These are phyloP conservation scores for Pythium pyrilobum DNA, from an alignment of 352 stramenopile species.

Conservation along the genomic window DNA sequence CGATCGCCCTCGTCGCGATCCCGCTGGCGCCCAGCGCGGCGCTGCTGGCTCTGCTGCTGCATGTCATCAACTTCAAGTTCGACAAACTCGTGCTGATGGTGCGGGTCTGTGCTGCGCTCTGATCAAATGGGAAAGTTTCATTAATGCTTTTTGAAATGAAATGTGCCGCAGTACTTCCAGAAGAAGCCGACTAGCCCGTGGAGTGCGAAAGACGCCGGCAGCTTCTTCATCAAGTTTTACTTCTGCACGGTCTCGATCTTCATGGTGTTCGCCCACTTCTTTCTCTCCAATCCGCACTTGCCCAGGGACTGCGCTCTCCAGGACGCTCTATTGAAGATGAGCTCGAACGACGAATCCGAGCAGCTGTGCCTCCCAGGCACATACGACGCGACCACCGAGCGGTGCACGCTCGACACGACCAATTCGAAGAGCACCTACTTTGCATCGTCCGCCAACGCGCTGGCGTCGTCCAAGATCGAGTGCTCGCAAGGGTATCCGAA, in stretches of 20 bases:
- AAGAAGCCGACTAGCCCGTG: slow-evolving; percentile 68
- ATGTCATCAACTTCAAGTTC: slow-evolving; percentile 80
- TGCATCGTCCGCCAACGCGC: too few relatives aligned
- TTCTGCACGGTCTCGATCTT: slow-evolving; percentile 67
- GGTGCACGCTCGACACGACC: slow-evolving; percentile 28
- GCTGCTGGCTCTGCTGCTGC: slow-evolving; percentile 45
- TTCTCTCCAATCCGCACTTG: slow-evolving; percentile 39
- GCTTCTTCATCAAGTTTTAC: slow-evolving; percentile 88
- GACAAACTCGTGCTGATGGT: slow-evolving; percentile 72
- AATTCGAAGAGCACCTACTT: slow-evolving; percentile 44
- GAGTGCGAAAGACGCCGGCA: slow-evolving; percentile 69
- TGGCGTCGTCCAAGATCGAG: slow-evolving; percentile 17
- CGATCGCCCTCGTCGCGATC: slow-evolving; percentile 64
- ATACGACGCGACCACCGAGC: slow-evolving; percentile 24
- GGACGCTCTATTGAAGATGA: slow-evolving; percentile 22
- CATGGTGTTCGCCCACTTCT: slow-evolving; percentile 52
- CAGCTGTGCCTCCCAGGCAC: slow-evolving; percentile 27
- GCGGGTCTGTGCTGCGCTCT: background rate
- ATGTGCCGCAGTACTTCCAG: slow-evolving; percentile 40
- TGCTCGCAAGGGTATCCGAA: slow-evolving; percentile 43
- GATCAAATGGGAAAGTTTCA: too few relatives aligned
- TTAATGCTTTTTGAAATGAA: background rate
- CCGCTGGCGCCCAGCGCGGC: slow-evolving; percentile 56
- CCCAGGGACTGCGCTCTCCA: slow-evolving; percentile 60
- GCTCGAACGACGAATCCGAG: background rate